Conservation (phyloP, 139 green algal genomes). For the Chlorella sp. region DNA sequence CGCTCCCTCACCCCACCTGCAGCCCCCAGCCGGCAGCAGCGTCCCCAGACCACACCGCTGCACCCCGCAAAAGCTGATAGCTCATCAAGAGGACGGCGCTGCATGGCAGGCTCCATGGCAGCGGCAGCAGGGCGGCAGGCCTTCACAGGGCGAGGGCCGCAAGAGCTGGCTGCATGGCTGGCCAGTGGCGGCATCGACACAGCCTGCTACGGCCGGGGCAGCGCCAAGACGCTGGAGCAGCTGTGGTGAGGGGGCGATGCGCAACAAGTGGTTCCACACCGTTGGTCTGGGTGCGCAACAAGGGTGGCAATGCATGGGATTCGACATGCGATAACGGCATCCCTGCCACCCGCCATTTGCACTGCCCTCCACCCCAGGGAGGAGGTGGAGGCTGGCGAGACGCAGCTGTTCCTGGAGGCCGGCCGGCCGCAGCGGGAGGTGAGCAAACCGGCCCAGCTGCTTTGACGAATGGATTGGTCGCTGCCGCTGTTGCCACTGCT, state of each 20-base stretch:
- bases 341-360: neutral
- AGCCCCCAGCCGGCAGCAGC: too few relatives aligned
- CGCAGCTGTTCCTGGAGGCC: neutral
- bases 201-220: neutral
- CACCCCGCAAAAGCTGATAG: too few relatives aligned
- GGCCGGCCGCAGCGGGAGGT: constrained; percentile 5
- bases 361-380: neutral
- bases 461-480: neutral
- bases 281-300: neutral
- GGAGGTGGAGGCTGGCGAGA: constrained; percentile 36
- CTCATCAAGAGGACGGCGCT: too few relatives aligned
- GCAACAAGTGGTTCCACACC: neutral
- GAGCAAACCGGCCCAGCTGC: neutral
- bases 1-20: too few relatives aligned
- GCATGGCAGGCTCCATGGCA: too few relatives aligned
- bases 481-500: neutral
- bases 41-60: too few relatives aligned
- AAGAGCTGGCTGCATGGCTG: constrained; percentile 5
- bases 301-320: neutral
- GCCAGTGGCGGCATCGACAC: neutral
- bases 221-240: constrained; percentile 12
- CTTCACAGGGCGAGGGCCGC: neutral
- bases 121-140: neutral
- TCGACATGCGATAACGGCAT: neutral
- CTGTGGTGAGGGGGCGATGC: constrained; percentile 9